Conservation (phyloP, 768 basidiomycete species). For the Strobilomyces dryophilus region DNA sequence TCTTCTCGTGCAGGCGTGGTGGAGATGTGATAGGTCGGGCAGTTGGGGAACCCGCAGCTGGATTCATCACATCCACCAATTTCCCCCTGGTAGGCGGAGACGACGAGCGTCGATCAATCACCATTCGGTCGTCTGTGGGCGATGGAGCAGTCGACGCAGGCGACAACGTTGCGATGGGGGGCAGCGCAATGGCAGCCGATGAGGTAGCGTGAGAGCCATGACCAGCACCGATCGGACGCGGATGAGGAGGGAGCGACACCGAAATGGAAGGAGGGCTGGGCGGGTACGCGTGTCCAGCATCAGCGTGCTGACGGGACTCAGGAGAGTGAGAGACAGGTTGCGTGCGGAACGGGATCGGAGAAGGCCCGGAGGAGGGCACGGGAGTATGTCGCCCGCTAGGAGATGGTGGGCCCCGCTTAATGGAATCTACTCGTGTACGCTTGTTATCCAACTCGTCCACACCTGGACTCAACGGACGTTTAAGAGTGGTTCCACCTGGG, state of each 20-base stretch:
- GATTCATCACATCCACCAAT: constrained; percentile 48
- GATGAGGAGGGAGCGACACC: constrained; percentile 67
- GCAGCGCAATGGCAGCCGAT: constrained; percentile 49
- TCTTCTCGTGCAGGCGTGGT: constrained; percentile 36
- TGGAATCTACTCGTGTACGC: constrained; percentile 56
- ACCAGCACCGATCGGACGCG: constrained; percentile 61
- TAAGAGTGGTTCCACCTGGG: constrained; percentile 46
- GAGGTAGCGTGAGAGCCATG: constrained; percentile 37
- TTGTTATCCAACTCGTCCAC: constrained; percentile 60
- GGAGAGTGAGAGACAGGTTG: constrained; percentile 69
- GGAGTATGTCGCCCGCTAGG: constrained; percentile 52
- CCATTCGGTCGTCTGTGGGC: constrained; percentile 40
- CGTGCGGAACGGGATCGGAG: constrained; percentile 69
- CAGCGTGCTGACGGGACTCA: constrained; percentile 49
- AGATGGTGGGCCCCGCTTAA: constrained; percentile 51
- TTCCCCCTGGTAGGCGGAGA: constrained; percentile 53
- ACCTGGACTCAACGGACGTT: constrained; percentile 66
- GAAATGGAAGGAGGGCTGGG: constrained; percentile 52
- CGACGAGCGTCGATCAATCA: constrained; percentile 37
- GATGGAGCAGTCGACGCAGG: constrained; percentile 56
- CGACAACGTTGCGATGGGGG: constrained; percentile 67
- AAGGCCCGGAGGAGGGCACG: constrained; percentile 57
- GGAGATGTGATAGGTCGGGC: constrained; percentile 55
- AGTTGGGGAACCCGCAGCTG: constrained; percentile 47
- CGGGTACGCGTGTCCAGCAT: constrained; percentile 34